Base-by-base conservation (phyloP, 169 alveolate genomes). In the Perkinsus olseni region DNA sequence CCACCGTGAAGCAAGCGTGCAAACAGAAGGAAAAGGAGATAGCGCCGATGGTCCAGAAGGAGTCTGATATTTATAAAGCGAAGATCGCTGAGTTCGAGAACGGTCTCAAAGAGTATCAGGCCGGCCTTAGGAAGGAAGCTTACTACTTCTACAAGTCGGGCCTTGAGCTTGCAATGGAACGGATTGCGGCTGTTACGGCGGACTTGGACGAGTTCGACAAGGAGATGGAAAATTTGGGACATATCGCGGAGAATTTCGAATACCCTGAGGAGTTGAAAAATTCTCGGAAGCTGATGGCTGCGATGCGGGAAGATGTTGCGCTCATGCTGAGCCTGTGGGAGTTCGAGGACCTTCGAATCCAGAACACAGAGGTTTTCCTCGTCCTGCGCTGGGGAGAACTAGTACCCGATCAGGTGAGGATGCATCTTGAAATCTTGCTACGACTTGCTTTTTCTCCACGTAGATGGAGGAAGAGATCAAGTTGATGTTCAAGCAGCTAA, bases 401-500 rank as follows among this genome's bases (percentile, higher is more conserved):
- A 74, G 95, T 95, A 92, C 97, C 98, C 38, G 82, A 62, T 24
- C 37, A 62, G 82, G 82, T 62, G 17, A 24, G 82, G 31, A 24
- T 6, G 82, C 4, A 28, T 62, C 28, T 28, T 62, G 82, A 8
- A 62, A 62, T 62, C 50, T 40, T 40, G 50, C 50, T 3, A 3
- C 50, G 50, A 40, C 50, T 40, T 40, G 50, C 21, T 6, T 6
- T 40, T 40, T 40, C 50, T 40, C 50, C 3, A 40, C 50, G 74
- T 97, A 96, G 51, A 97, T 97, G 98, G 99, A 98, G 96, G 99
- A 98, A 94, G 98, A 97, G 74, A 96, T 97, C 91, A 98, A 98
- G 93, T 94, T 93, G 21, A 95, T 97, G 90, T 96, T 95, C 95
- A 97, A 96, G 92, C 94, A 95, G 93, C 93, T 97, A 74, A 96